Evolutionary conservation across 202 grass and related monocot species (phyloP), one percentile per base, ranked within the genome.

Genomic region (Setaria italica): DNA sequence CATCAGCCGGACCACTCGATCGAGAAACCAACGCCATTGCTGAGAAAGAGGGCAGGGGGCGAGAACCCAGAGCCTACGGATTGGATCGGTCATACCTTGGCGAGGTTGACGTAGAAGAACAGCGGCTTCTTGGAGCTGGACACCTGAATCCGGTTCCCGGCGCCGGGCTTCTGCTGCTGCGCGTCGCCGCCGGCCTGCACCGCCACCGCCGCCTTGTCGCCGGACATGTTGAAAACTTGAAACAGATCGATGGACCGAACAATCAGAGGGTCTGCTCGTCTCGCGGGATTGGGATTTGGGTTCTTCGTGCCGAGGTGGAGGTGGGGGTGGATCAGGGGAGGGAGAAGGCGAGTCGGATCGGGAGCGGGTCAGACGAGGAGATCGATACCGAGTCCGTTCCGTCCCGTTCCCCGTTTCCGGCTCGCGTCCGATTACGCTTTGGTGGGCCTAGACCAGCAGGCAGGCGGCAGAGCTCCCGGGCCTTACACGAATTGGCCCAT

Each of bases 101-200:
- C 76, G 62, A 90, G 82, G 43, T 85, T 89, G 69, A 89, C 81
- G 87, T 89, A 85, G 82, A 89, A 89, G 87, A 89, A 89, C 10
- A 85, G 82, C 19, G 87, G 87, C 25, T 76, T 85, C 87, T 85
- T 89, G 69, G 87, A 62, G 70, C 74, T 84, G 80, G 85, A 90
- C 68, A 87, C 89, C 85, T 90, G 85, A 73, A 90, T 87, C 76
- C 85, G 43, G 70, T 87, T 90, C 32, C 53, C 53, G 71, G 53
- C 39, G 53, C 0, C 72, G 53, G 41, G 20, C 59, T 45, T 74
- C 60, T 59, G 51, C 76, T 84, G 80, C 59, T 41, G 67, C 57
- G 34, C 51, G 9, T 76, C 71, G 55, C 86, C 72, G 53, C 79
- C 54, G 0, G 65, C 48, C 46, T 54, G 72, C 73, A 14, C 59